phyloP scores from a whole-genome alignment of 2,329 filamentous ascomycete species.

The Dryadomyces quercivorus region DNA sequence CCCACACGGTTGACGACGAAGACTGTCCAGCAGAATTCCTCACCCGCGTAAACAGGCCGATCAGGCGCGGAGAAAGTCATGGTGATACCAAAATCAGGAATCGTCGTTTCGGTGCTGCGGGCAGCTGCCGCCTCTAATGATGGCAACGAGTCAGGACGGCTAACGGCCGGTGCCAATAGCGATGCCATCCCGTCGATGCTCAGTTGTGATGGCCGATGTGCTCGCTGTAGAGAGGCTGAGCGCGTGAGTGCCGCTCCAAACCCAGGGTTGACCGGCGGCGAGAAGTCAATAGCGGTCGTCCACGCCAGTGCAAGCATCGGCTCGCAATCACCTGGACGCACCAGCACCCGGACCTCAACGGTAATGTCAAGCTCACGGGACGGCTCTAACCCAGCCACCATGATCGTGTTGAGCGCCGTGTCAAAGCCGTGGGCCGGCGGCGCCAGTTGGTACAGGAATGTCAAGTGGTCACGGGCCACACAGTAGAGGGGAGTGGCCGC shows the following conservation, averaged over 20 bases:
- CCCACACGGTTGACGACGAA: constrained; percentile 60
- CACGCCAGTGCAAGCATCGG: constrained; percentile 54
- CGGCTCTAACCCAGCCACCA: background rate
- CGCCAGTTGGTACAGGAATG: constrained; percentile 57
- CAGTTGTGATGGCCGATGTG: constrained; percentile 51
- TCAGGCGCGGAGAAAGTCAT: constrained; percentile 59
- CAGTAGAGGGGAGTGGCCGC: constrained; percentile 41
- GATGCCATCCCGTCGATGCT: constrained; percentile 47
- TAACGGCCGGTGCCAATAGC: constrained; percentile 44
- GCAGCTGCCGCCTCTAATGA: constrained; percentile 42
- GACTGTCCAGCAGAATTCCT: constrained; percentile 60
- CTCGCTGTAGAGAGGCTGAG: constrained; percentile 42
- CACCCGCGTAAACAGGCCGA: constrained; percentile 44
- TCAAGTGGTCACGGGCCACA: constrained; percentile 62
- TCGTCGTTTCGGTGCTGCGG: constrained; percentile 28
- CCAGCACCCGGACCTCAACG: constrained; percentile 46
- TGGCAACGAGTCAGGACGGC: constrained; percentile 47
- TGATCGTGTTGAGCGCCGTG: background rate
- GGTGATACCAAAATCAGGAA: constrained; percentile 57
- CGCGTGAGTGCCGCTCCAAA: constrained; percentile 40
- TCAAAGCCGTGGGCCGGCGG: constrained; percentile 33
- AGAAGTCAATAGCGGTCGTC: constrained; percentile 59
- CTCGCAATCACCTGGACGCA: constrained; percentile 43
- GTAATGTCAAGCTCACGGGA: constrained; percentile 43
- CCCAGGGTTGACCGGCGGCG: constrained; percentile 49